Evolutionary conservation across 441 rosid species (phyloP).

Genomic region (Euphorbia schlechtendalii): DNA sequence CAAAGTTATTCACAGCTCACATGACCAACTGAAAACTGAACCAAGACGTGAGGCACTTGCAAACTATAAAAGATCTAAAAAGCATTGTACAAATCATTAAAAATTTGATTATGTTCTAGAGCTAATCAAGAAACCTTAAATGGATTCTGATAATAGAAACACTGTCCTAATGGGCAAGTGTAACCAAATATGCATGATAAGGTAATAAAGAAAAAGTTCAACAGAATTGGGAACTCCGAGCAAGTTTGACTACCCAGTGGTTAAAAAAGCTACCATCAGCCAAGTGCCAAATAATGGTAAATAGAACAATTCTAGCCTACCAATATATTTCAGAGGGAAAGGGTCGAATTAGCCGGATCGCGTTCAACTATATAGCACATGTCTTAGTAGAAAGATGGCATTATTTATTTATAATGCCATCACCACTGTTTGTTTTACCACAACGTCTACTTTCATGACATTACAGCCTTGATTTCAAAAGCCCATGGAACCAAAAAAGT

Average conservation of each 20-base stretch:
- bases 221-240: slow-evolving; percentile 1
- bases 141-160: no score
- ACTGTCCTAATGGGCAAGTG: no score
- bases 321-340: no score
- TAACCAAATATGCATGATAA: no score
- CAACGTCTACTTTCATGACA: not conserved
- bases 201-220: no score
- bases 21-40: not conserved
- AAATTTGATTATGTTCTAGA: not conserved
- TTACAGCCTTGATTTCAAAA: not conserved
- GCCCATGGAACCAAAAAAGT: no score
- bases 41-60: not conserved
- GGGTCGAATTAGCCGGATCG: no score
- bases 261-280: not conserved
- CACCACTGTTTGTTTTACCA: not conserved
- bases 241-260: not conserved
- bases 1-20: not conserved
- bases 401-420: no score
- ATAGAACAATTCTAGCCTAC: not conserved
- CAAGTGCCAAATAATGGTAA: not conserved
- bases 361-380: not conserved
- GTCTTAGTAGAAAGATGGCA: not conserved
- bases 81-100: not conserved
- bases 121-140: no score
- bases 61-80: not conserved